Evolutionary conservation across 2,329 filamentous ascomycete genomes (phyloP), one percentile per base, ranked within the genome.

Genomic region (Neocatenulostroma microsporum): DNA sequence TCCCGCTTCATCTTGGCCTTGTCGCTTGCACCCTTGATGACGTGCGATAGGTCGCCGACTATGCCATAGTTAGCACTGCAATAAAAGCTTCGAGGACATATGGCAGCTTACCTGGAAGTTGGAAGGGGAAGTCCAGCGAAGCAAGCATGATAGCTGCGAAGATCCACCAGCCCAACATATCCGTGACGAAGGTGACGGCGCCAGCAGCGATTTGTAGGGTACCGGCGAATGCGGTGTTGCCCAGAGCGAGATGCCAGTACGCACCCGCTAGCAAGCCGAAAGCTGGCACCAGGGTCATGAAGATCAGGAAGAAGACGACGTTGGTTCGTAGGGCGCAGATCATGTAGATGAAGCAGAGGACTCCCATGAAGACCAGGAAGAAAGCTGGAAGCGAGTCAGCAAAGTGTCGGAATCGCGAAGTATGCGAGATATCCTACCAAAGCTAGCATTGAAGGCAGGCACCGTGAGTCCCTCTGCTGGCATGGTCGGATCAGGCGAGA

Each of bases 241-340:
- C 65, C n/a, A 61, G 46, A 3, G 76, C 76, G 7, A 69, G 49
- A 13, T 72, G 57, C 68, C 73, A 81, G 58, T 77, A 82, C 0
- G 70, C 69, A 2, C 67, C 77, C 0, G 78, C 69, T 21, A 85
- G 64, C 17, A 78, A 62, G 10, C 60, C 55, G 52, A 86, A 83
- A 3, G 69, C 64, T 11, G 76, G 51, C 13, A 73, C 57, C 12
- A 86, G 69, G 1, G 66, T 66, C 41, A 78, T 52, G 65, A 86
- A 86, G 58, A 86, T 81, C 37, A 76, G 47, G 47, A 82, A 72
- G 60, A 85, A 84, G 56, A 76, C 69, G 8, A 84, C 38, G 56
- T 87, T 87, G 20, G 80, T 86, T 31, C 82, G 76, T 13, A 85
- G 62, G 1, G 81, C 72, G 61, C 78, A 82, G 54, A 86, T 64